Evolutionary conservation across 2,329 filamentous ascomycete species (phyloP), one percentile per base, ranked within the genome.

Genomic region (Phaeosphaeria sp.): DNA sequence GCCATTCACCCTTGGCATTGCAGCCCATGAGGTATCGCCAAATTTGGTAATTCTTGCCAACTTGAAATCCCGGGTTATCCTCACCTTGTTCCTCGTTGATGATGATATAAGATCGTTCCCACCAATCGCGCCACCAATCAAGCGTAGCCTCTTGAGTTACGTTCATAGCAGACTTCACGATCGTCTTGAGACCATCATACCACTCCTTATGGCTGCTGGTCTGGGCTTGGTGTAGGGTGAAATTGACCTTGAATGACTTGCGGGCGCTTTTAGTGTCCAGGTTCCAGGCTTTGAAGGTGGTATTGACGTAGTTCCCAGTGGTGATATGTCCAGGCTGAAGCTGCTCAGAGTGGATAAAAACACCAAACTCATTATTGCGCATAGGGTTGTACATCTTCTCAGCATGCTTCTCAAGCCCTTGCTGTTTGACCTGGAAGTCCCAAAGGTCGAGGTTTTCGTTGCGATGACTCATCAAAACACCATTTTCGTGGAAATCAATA

Each of bases 241-340:
- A 43, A n/a, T 43, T 43, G 41, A 43, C 41, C 20, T 43, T 43
- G 41, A 43, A 43, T 20, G 41, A 43, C 41, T 43, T 43, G 41
- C 41, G 41, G 20, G 41, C 17, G 41, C 3, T 20, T 43, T 43
- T 43, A 6, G 41, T 22, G 41, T 43, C n/a, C 41, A 43, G 41
- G 20, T 43, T 43, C 41, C 41, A 43, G 41, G 41, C 41, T 43
- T 43, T 43, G 41, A 43, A 43, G 41, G 41, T 43, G 41, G 41
- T 43, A 43, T 43, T 43, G 41, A 43, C 41, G 17, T 43, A 43
- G 3, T 4, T 43, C 4, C 41, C 41, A 22, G n/a, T 43, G 7
- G 41, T 43, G 20, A 43, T 43, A 43, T 43, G 6, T 43, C 41
- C 41, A 43, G 41, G 41, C 20, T 43, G 41, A 43, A 43, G 41